Evolutionary conservation across 2,329 filamentous ascomycete genomes (phyloP), one percentile per base, ranked within the genome.

Genomic region (Calonectria pauciramosa): DNA sequence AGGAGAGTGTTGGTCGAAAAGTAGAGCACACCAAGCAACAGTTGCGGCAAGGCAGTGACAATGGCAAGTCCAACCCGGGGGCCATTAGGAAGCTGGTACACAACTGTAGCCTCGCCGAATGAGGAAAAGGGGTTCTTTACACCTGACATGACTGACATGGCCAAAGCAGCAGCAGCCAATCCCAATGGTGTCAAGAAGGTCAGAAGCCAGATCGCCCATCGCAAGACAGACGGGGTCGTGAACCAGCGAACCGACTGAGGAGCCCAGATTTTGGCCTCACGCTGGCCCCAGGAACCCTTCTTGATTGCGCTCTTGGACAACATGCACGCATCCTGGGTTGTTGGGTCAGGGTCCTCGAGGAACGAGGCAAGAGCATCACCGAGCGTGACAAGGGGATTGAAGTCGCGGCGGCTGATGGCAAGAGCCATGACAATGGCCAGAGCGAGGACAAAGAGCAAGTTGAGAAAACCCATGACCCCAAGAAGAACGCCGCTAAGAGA

Each of bases 351-450:
- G 1, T 85, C 83, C 16, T 82, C 81, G 59, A 90, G 85, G 71
- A 90, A 90, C 2, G 89, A 90, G 7, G 85, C 79, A n/a, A 90
- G 82, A 34, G 87, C 87, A 75, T 90, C 89, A 38, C 89, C 89
- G 4, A 90, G 83, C 0, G 88, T 90, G 20, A 87, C 86, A 6
- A 90, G 84, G 0, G 88, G 88, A 20, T 82, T 80, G 76, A 88
- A 87, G 23, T 81, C 41, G 80, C 79, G 56, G 77, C 74, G 72
- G 79, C 83, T 79, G 56, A 87, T 80, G 7, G 83, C 82, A 54
- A 86, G 75, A 4, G 86, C 82, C 72, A 88, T 86, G 47, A 86
- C 82, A 3, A 87, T 82, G 1, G 85, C 81, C 74, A 88, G 86
- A 36, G 87, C 80, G 4, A 86, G 82, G 4, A 86, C 84, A 44